Evolutionary conservation across 2,329 filamentous ascomycete species (phyloP).

Genomic region (Metarhizium guizhouense): DNA sequence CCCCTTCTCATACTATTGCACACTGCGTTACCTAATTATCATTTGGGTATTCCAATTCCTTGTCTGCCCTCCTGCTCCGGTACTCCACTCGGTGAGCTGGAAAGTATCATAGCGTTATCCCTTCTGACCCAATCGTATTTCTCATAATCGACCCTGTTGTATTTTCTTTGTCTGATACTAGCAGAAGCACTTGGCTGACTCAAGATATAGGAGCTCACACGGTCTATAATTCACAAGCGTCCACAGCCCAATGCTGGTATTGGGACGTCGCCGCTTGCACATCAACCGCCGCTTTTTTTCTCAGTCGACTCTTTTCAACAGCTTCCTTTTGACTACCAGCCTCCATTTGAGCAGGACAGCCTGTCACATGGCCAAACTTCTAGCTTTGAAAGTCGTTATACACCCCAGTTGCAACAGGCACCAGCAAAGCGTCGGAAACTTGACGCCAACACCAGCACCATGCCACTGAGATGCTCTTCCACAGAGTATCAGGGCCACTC

Average conservation of each 20-base stretch:
- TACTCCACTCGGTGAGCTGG: slow-evolving; percentile 6
- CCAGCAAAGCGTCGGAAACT: slow-evolving; percentile 24
- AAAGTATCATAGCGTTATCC: neutral
- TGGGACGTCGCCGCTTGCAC: slow-evolving; percentile 12
- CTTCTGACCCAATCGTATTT: neutral
- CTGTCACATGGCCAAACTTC: slow-evolving; percentile 22
- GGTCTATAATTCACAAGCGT: slow-evolving; percentile 19
- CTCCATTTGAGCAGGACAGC: slow-evolving; percentile 19
- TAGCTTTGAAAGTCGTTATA: slow-evolving; percentile 20
- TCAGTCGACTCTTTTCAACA: slow-evolving; percentile 6
- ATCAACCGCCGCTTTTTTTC: slow-evolving; percentile 12
- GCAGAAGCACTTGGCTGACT: slow-evolving; percentile 25
- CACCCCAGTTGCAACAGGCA: slow-evolving; percentile 13
- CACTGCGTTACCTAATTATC: slow-evolving; percentile 3
- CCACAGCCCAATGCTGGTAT: slow-evolving; percentile 16
- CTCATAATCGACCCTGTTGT: neutral
- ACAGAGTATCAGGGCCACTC: neutral
- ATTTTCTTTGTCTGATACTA: neutral
- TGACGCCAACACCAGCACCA: slow-evolving; percentile 18
- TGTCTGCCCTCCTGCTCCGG: slow-evolving; percentile 14
- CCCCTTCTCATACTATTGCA: slow-evolving; percentile 11
- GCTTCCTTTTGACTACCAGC: slow-evolving; percentile 13
- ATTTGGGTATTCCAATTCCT: slow-evolving; percentile 10
- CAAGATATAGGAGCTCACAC: slow-evolving; percentile 22
- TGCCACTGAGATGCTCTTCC: slow-evolving; percentile 17